Percentiles rank a stretch among this genome's conserved stretches.
Evolutionary conservation across 2,329 filamentous ascomycete species (phyloP).

Genomic region (Zasmidium angulare): DNA sequence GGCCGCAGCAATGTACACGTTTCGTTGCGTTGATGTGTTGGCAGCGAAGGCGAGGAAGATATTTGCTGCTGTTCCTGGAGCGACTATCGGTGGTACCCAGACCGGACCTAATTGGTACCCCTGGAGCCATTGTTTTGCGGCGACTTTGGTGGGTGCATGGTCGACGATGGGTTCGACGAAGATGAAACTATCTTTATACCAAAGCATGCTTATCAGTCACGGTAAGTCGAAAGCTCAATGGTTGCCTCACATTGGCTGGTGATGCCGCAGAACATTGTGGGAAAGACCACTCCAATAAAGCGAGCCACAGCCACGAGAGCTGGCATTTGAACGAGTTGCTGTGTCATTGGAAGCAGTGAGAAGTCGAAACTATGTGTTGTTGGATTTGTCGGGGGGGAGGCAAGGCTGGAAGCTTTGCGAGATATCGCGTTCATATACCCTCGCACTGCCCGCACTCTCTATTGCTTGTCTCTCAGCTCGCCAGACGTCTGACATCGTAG

Average conservation of each 20-base stretch:
- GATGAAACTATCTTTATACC: slow-evolving; percentile 34
- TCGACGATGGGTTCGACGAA: slow-evolving; percentile 37
- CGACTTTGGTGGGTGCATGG: slow-evolving; percentile 35
- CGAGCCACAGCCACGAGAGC: slow-evolving; percentile 6
- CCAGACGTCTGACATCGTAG: background rate
- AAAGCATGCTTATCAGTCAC: slow-evolving; percentile 18
- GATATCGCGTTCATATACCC: too few relatives aligned
- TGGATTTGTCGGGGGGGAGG: too few relatives aligned
- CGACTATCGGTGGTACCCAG: slow-evolving; percentile 39
- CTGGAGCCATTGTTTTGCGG: slow-evolving; percentile 42
- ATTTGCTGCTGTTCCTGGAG: slow-evolving; percentile 37
- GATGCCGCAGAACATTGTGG: slow-evolving; percentile 25
- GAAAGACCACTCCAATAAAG: slow-evolving; percentile 27
- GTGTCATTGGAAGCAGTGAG: too few relatives aligned
- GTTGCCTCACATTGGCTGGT: slow-evolving; percentile 24
- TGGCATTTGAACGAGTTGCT: background rate
- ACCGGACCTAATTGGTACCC: slow-evolving; percentile 39
- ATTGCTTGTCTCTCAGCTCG: background rate
- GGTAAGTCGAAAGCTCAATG: background rate
- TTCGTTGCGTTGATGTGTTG: background rate
- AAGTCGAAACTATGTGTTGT: too few relatives aligned
- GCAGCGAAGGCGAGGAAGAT: slow-evolving; percentile 25
- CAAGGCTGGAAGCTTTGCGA: too few relatives aligned
- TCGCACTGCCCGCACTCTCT: background rate
- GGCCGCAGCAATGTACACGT: slow-evolving; percentile 28